Evolutionary conservation across 306 rosid species (phyloP).

Genomic region (Mimosa bimucronata): DNA sequence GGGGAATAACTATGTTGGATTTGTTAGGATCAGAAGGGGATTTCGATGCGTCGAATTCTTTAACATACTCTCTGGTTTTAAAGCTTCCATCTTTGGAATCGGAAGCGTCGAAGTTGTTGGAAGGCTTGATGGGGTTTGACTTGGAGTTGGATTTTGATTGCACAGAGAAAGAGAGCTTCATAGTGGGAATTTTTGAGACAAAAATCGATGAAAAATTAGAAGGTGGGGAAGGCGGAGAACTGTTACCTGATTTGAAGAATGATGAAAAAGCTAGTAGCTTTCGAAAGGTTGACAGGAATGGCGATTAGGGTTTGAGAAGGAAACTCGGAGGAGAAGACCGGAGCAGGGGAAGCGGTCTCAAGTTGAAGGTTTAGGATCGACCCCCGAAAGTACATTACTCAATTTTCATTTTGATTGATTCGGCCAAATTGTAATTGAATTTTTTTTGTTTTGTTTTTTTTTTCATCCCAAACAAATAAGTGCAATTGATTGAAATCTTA

Average conservation of each 20-base stretch:
- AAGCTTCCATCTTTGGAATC: not conserved
- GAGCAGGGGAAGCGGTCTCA: too few species aligned
- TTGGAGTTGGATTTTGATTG: conserved; percentile 47
- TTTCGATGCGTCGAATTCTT: conserved; percentile 44
- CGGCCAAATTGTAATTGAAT: too few species aligned
- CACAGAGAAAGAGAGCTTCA: conserved; percentile 53
- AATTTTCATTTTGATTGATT: too few species aligned
- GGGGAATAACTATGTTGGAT: conserved; percentile 36
- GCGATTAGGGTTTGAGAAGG: not conserved
- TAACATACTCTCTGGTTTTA: conserved; percentile 31
- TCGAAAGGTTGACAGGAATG: not conserved
- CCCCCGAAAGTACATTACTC: too few species aligned
- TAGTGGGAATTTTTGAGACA: not conserved
- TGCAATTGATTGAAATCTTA: too few species aligned
- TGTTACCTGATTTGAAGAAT: not conserved
- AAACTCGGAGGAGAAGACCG: not conserved
- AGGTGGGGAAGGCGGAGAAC: not conserved
- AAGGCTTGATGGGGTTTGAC: conserved; percentile 38
- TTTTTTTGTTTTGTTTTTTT: too few species aligned
- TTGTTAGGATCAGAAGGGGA: conserved; percentile 30
- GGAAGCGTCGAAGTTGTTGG: conserved; percentile 20
- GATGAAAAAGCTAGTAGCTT: not conserved
- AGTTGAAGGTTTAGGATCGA: too few species aligned
- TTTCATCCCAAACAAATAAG: too few species aligned
- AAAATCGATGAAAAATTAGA: not conserved